A percentile compares a stretch with the other conserved stretches of the same genome.
Conservation (phyloP, 257 asterid species). For the Vinca minor region DNA sequence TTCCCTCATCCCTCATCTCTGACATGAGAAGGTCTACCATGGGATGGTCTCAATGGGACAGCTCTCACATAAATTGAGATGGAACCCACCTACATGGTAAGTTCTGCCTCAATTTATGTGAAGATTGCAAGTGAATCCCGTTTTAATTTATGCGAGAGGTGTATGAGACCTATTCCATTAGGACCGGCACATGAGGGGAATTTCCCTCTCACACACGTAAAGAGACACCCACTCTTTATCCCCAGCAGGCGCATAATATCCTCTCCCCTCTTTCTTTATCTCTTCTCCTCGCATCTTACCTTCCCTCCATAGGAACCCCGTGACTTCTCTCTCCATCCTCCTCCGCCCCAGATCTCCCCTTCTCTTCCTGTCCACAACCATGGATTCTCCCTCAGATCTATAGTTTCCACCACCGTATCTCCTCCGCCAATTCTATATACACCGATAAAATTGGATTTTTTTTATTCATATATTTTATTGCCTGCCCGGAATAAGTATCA, state of each 20-base stretch:
- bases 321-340: too few relatives aligned
- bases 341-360: too few relatives aligned
- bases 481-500: neutral
- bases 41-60: too few relatives aligned
- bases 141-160: too few relatives aligned
- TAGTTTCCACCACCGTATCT: neutral
- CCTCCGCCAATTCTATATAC: neutral
- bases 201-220: neutral
- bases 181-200: too few relatives aligned
- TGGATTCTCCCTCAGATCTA: slow-evolving; percentile 17
- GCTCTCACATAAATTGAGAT: too few relatives aligned
- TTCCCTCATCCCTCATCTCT: too few relatives aligned
- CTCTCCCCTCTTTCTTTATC: neutral
- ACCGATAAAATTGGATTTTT: neutral
- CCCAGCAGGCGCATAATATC: neutral
- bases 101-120: too few relatives aligned
- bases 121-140: too few relatives aligned
- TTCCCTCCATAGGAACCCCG: neutral
- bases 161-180: too few relatives aligned
- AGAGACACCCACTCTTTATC: slow-evolving; percentile 4
- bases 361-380: slow-evolving; percentile 1
- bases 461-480: neutral
- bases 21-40: too few relatives aligned
- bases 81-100: too few relatives aligned
- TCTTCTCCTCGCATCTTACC: neutral